Conservation (phyloP, 2,329 filamentous ascomycete species). For the Diplodia intermedia region DNA sequence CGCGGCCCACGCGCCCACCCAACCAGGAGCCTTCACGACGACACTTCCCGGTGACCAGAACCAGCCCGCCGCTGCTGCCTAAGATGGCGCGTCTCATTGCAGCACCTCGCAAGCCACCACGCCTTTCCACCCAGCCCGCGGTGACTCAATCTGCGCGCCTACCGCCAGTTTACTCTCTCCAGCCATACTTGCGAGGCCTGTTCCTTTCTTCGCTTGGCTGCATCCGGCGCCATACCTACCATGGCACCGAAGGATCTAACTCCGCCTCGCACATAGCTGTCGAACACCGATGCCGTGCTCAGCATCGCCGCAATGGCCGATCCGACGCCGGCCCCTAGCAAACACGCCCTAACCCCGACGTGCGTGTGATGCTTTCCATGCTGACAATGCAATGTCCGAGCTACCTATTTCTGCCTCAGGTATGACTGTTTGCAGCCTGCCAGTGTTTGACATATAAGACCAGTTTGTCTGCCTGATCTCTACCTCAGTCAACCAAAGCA, state of each 20-base stretch:
- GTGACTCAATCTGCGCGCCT: slow-evolving; percentile 9
- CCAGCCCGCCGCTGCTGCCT: slow-evolving; percentile 7
- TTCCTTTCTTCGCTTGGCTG: slow-evolving; percentile 1
- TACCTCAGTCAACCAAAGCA: not conserved
- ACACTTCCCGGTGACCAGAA: slow-evolving; percentile 14
- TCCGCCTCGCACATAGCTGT: not conserved
- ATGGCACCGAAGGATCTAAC: slow-evolving; percentile 6
- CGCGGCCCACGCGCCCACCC: not conserved
- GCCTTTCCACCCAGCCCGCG: not conserved
- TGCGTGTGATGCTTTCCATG: not conserved
- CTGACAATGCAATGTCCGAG: not conserved
- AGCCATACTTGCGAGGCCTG: not conserved
- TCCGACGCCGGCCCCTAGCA: not conserved
- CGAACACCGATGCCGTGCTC: slow-evolving; percentile 10
- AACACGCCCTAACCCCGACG: not conserved
- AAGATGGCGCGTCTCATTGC: not conserved
- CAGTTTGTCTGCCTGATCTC: slow-evolving; percentile 5
- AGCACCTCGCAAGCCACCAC: slow-evolving; percentile 8
- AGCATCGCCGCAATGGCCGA: not conserved
- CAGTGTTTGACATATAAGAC: not conserved
- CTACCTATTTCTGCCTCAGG: slow-evolving; percentile 5
- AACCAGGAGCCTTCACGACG: not conserved
- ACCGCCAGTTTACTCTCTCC: not conserved
- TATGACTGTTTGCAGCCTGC: slow-evolving; percentile 10
- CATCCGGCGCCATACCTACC: not conserved